Conservation (phyloP, 2,329 filamentous ascomycete species). For the Venturia carpophila region DNA sequence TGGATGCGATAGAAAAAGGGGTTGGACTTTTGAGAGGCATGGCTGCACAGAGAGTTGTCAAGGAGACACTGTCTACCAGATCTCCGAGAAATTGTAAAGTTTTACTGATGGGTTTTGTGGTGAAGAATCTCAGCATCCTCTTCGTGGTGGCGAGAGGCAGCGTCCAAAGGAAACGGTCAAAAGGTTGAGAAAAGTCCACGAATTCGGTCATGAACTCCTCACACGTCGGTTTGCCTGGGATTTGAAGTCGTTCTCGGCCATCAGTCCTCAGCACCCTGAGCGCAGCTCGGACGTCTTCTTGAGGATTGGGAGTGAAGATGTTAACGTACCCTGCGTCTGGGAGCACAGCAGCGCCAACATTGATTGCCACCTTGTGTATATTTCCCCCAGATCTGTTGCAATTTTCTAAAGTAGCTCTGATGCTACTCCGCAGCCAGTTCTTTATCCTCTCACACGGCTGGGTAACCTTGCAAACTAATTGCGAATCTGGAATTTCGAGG, state of each 20-base stretch:
- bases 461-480: not conserved
- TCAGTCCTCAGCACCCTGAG: constrained; percentile 16
- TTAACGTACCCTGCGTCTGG: constrained; percentile 21
- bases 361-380: constrained; percentile 11
- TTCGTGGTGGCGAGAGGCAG: not conserved
- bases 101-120: not conserved
- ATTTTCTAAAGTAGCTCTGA: not conserved
- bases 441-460: not conserved
- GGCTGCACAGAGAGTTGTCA: not conserved
- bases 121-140: not conserved
- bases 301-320: constrained; percentile 21
- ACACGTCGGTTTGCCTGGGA: constrained; percentile 5
- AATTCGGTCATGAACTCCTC: constrained; percentile 20
- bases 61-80: constrained; percentile 9
- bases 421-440: not conserved
- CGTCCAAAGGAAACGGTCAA: constrained; percentile 20
- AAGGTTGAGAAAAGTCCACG: constrained; percentile 22
- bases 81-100: not conserved
- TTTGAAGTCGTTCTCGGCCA: constrained; percentile 11
- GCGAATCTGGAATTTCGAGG: not conserved
- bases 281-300: constrained; percentile 19
- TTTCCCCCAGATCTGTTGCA: constrained; percentile 6
- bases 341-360: constrained; percentile 17
- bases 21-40: constrained; percentile 13
- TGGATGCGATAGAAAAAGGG: not conserved